A percentile compares a stretch with the other conserved stretches of the same genome.
phyloP scores from a whole-genome alignment of 306 rosid species.

The Begonia peltatifolia region DNA sequence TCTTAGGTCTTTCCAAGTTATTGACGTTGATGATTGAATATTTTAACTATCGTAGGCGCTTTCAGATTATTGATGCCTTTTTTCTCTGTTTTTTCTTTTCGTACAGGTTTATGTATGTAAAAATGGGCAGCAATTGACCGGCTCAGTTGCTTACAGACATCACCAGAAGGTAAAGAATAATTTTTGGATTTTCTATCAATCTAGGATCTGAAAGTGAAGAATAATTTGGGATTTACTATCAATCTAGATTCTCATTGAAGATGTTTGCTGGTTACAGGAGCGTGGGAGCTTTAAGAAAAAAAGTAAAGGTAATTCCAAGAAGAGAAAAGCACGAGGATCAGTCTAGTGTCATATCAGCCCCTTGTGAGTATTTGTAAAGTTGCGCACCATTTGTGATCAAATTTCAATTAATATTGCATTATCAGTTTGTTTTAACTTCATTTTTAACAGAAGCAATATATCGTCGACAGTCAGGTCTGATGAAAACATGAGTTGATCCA shows the following conservation, averaged over 20 bases:
- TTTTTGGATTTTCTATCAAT: background rate
- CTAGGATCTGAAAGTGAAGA: background rate
- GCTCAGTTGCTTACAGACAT: conserved; percentile 41
- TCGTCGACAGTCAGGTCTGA: no score
- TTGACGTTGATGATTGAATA: background rate
- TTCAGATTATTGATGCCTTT: conserved; percentile 5
- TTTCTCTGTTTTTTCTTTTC: background rate
- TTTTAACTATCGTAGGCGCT: background rate
- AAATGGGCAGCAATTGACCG: conserved; percentile 64
- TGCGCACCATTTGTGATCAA: no score
- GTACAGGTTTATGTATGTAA: conserved; percentile 62
- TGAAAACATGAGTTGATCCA: no score
- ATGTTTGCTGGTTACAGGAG: conserved; percentile 36
- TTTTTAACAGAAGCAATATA: no score
- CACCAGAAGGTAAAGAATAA: conserved; percentile 35
- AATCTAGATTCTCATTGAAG: background rate
- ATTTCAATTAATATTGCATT: no score
- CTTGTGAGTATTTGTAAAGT: no score
- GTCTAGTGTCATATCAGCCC: no score
- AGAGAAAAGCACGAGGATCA: background rate
- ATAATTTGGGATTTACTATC: background rate
- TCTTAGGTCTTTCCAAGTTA: no score
- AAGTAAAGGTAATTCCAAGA: conserved; percentile 3
- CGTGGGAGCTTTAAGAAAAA: conserved; percentile 27
- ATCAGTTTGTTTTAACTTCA: no score